Conservation (phyloP, 768 basidiomycete genomes). For the Lyophyllum atratum region DNA sequence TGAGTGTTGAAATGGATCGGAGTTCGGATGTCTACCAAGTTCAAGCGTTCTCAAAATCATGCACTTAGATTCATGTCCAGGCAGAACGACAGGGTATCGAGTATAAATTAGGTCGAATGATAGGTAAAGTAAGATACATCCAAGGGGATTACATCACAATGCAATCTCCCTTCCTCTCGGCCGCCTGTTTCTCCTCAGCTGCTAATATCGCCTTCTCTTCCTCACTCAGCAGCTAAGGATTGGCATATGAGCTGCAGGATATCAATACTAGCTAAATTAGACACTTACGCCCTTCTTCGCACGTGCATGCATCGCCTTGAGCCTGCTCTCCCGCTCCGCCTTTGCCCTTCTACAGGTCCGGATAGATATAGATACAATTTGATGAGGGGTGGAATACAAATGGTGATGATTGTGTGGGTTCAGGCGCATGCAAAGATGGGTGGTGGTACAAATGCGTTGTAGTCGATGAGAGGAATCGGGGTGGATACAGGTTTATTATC, state of each 20-base stretch:
- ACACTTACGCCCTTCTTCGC: constrained; percentile 72
- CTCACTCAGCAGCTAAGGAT: constrained; percentile 53
- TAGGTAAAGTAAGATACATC: constrained; percentile 2
- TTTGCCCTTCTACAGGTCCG: constrained; percentile 59
- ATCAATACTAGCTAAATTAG: background rate
- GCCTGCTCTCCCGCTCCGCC: constrained; percentile 70
- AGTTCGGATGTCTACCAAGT: constrained; percentile 12
- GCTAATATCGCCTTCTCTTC: constrained; percentile 65
- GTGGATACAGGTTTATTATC: constrained; percentile 34
- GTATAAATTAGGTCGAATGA: background rate
- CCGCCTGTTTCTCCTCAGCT: constrained; percentile 47
- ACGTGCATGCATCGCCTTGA: constrained; percentile 71
- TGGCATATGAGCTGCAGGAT: background rate
- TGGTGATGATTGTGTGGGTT: constrained; percentile 28
- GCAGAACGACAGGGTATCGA: background rate
- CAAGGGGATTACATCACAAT: constrained; percentile 49
- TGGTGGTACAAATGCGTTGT: constrained; percentile 62
- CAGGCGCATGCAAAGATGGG: constrained; percentile 68
- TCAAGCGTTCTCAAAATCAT: too few relatives aligned
- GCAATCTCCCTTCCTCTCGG: constrained; percentile 53
- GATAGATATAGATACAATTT: constrained; percentile 20
- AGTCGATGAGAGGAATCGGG: constrained; percentile 37
- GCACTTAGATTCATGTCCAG: background rate
- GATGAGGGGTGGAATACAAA: constrained; percentile 22
- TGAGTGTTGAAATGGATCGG: constrained; percentile 9